Conservation (phyloP, 768 basidiomycete species). For the Auriscalpium microsporum region DNA sequence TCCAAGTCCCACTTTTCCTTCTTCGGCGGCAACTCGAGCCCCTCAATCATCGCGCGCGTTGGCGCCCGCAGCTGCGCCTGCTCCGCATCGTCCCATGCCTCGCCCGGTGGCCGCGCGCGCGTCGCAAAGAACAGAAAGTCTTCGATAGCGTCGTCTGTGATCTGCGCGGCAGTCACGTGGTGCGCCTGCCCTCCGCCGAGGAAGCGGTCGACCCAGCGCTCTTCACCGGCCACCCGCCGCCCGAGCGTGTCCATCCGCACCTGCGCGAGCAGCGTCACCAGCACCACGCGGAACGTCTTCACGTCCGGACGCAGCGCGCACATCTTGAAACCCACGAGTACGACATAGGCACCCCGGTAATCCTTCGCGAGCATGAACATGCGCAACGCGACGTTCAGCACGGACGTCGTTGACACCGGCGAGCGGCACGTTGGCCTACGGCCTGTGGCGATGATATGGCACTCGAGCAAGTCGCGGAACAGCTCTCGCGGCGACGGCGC, state of each 20-base stretch:
- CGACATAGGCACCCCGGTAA: conserved; percentile 9
- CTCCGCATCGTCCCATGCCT: not conserved
- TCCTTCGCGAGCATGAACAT: conserved; percentile 9
- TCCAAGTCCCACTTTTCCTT: conserved; percentile 4
- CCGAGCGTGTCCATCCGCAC: not conserved
- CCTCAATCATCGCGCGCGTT: not conserved
- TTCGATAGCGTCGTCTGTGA: not conserved
- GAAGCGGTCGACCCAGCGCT: conserved; percentile 5
- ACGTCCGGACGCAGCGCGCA: conserved; percentile 6
- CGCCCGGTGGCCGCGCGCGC: not conserved
- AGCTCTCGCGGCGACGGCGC: conserved; percentile 5
- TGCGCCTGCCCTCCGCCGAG: not conserved
- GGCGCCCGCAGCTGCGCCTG: not conserved
- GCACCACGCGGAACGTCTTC: conserved; percentile 9
- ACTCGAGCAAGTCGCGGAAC: conserved; percentile 15
- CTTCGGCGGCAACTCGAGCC: not conserved
- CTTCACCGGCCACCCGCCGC: not conserved
- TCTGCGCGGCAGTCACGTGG: not conserved
- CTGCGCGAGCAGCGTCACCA: conserved; percentile 6
- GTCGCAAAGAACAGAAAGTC: not conserved
- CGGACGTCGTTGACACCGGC: conserved; percentile 4
- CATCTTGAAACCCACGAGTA: conserved; percentile 1
- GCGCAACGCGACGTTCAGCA: conserved; percentile 10
- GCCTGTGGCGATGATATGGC: not conserved
- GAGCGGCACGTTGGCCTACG: not conserved